Conservation (phyloP, 2,329 filamentous ascomycete species). For the Thelonectria blattea region DNA sequence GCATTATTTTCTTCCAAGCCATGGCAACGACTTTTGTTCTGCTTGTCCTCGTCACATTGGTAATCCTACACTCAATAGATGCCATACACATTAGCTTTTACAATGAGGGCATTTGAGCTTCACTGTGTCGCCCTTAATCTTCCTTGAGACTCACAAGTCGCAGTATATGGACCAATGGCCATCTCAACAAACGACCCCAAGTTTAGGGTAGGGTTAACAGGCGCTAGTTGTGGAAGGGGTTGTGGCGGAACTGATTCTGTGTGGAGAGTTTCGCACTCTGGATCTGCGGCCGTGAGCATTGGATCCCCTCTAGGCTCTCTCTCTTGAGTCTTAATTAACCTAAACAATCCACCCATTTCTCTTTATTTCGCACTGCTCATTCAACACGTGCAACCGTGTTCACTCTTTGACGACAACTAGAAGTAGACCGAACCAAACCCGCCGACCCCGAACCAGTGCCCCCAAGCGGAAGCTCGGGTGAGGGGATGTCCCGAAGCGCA, state of each 20-base stretch:
- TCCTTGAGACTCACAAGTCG: constrained; percentile 47
- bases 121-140: constrained; percentile 46
- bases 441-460: too few relatives aligned
- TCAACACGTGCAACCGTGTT: too few relatives aligned
- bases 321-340: too few relatives aligned
- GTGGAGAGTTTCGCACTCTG: constrained; percentile 16
- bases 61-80: constrained; percentile 36
- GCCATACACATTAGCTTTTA: constrained; percentile 41
- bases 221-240: constrained; percentile 15
- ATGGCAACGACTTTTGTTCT: background rate
- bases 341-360: too few relatives aligned
- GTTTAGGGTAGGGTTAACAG: constrained; percentile 1
- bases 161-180: constrained; percentile 22
- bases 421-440: too few relatives aligned
- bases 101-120: constrained; percentile 47
- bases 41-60: constrained; percentile 5
- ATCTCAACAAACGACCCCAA: background rate
- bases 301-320: too few relatives aligned
- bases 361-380: too few relatives aligned
- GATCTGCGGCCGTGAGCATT: constrained; percentile 13
- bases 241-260: constrained; percentile 18
- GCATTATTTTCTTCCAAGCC: background rate
- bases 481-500: too few relatives aligned
- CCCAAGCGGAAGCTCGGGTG: too few relatives aligned
- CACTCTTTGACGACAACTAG: too few relatives aligned